phyloP scores from a whole-genome alignment of 345 rosid genomes.

The Firmiana major region DNA sequence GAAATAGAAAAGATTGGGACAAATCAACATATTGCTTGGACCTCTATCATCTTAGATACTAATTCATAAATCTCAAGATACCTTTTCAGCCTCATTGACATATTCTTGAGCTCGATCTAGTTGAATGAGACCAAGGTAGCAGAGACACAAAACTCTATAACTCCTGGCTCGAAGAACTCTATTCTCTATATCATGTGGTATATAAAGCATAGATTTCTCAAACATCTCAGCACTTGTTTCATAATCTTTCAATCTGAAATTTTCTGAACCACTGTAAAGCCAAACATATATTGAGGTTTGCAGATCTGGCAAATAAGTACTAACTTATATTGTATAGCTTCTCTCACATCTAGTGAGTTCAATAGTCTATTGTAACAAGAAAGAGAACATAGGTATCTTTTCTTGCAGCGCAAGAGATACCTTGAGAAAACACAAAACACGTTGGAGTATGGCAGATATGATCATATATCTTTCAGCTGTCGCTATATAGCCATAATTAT shows the following conservation, averaged over 20 bases:
- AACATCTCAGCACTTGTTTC: slow-evolving; percentile 78
- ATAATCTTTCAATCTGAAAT: slow-evolving; percentile 73
- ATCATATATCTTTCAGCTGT: not conserved
- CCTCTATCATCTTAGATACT: not conserved
- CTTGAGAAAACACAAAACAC: not conserved
- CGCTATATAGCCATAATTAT: not conserved
- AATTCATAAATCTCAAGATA: slow-evolving; percentile 22
- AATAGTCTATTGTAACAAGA: not conserved
- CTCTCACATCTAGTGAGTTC: not conserved
- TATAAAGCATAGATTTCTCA: slow-evolving; percentile 91
- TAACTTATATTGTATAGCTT: not conserved
- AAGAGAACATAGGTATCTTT: not conserved
- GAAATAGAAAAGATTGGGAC: slow-evolving; percentile 18
- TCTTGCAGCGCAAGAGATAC: slow-evolving; percentile 1
- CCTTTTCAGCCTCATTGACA: slow-evolving; percentile 88
- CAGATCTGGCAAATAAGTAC: not conserved
- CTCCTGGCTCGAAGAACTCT: slow-evolving; percentile 84
- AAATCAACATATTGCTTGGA: not conserved
- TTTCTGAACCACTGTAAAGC: slow-evolving; percentile 65
- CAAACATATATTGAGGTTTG: slow-evolving; percentile 3
- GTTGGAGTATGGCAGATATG: not conserved
- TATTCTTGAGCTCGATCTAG: slow-evolving; percentile 88
- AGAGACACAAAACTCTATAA: slow-evolving; percentile 87
- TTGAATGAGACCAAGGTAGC: slow-evolving; percentile 77
- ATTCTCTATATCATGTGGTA: slow-evolving; percentile 62